phyloP scores from a whole-genome alignment of 1,284 basidiomycete genomes.

The Calocybe gambosa region DNA sequence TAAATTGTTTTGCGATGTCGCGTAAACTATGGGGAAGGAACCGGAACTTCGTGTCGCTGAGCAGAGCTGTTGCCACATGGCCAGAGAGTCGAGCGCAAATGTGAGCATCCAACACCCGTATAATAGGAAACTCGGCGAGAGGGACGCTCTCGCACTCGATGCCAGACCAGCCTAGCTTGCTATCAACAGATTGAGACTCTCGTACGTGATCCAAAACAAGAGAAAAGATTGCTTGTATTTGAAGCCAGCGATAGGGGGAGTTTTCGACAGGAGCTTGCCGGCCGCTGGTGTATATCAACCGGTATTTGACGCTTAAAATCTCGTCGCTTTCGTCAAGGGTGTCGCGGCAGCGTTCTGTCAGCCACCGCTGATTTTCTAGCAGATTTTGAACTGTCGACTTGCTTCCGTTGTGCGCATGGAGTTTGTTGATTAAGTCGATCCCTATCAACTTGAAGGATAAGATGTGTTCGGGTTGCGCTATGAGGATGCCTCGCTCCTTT shows the following conservation, averaged over 20 bases:
- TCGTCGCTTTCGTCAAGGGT: constrained; percentile 52
- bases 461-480: constrained; percentile 48
- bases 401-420: background rate
- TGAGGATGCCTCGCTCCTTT: constrained; percentile 33
- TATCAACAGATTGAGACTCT: background rate
- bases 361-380: constrained; percentile 28
- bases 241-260: constrained; percentile 42
- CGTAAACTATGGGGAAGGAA: constrained; percentile 15
- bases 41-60: constrained; percentile 20
- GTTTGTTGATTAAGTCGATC: constrained; percentile 22
- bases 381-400: background rate
- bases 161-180: constrained; percentile 10
- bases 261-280: constrained; percentile 33
- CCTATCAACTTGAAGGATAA: constrained; percentile 43
- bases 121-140: constrained; percentile 22
- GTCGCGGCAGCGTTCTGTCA: constrained; percentile 31
- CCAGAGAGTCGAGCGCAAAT: constrained; percentile 21
- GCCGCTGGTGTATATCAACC: constrained; percentile 45
- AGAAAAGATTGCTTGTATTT: constrained; percentile 33
- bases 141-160: constrained; percentile 17
- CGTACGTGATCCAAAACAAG: constrained; percentile 8
- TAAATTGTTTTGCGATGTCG: constrained; percentile 19
- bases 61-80: constrained; percentile 20
- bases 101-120: constrained; percentile 26
- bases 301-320: constrained; percentile 41